A percentile compares a stretch with the other conserved stretches of the same genome.
Conservation (phyloP, 2,329 filamentous ascomycete species). For the Trichophyton verrucosum region DNA sequence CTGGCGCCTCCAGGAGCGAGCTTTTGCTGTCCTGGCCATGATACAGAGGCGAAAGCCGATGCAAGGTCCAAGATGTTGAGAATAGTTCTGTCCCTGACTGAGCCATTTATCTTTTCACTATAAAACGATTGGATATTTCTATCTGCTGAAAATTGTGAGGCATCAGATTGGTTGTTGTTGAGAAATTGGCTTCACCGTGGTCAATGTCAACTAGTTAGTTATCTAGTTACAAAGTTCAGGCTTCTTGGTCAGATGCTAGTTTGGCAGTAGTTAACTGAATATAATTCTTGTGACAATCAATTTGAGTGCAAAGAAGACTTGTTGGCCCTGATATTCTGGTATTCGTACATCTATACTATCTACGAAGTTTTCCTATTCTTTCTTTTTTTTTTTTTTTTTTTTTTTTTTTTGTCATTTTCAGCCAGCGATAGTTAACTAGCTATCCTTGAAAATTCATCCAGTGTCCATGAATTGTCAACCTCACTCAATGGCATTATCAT, state of each 20-base stretch:
- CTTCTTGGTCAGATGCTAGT: too few relatives aligned
- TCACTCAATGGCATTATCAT: not conserved
- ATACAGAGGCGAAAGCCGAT: constrained; percentile 44
- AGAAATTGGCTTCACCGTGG: not conserved
- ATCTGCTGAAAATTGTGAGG: too few relatives aligned
- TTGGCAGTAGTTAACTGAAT: too few relatives aligned
- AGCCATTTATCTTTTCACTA: constrained; percentile 8
- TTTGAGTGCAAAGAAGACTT: not conserved
- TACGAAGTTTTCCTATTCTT: not conserved
- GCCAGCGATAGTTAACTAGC: too few relatives aligned
- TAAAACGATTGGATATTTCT: not conserved
- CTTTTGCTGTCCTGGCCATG: constrained; percentile 29
- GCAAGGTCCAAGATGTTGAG: constrained; percentile 42
- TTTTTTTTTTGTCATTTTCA: not conserved
- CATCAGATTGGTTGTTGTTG: not conserved
- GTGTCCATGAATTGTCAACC: too few relatives aligned
- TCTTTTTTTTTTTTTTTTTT: not conserved
- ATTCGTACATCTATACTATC: not conserved
- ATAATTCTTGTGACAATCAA: too few relatives aligned
- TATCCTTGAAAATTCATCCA: too few relatives aligned
- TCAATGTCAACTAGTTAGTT: not conserved
- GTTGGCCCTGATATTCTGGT: not conserved
- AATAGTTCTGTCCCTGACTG: constrained; percentile 25
- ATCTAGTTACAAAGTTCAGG: not conserved
- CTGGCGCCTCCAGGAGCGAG: constrained; percentile 23